Conservation (phyloP, 2,329 filamentous ascomycete genomes). For the Fusarium setosum region DNA sequence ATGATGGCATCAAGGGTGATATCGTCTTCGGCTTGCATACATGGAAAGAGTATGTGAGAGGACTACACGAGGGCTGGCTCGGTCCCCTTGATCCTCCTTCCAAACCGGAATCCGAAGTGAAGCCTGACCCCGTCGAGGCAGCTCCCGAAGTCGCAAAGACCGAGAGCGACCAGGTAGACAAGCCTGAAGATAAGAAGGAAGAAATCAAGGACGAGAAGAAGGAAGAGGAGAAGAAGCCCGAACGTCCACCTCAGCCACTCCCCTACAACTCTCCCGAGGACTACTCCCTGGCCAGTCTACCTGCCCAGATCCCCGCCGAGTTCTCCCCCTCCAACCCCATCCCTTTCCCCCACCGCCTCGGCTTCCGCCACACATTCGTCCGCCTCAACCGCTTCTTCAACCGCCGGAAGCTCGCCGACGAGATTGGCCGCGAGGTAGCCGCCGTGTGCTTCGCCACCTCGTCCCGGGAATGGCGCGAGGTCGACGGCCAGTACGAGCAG, state of each 20-base stretch:
- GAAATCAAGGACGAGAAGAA: conserved; percentile 49
- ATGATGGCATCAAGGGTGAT: conserved; percentile 81
- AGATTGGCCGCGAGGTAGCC: conserved; percentile 87
- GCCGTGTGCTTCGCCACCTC: conserved; percentile 79
- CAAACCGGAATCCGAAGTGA: conserved; percentile 41
- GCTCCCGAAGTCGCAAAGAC: conserved; percentile 37
- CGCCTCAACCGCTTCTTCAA: conserved; percentile 91
- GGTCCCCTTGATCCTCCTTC: conserved; percentile 79
- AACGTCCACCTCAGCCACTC: conserved; percentile 70
- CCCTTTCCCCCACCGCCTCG: conserved; percentile 88
- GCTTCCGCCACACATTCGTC: conserved; percentile 89
- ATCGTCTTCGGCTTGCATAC: conserved; percentile 90
- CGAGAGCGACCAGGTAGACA: conserved; percentile 43
- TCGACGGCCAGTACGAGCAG: conserved; percentile 53
- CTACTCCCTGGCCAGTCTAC: conserved; percentile 75
- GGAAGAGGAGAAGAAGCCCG: conserved; percentile 65
- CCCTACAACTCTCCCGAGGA: conserved; percentile 80
- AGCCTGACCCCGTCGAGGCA: conserved; percentile 40
- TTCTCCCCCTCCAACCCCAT: conserved; percentile 81
- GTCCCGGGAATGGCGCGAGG: conserved; percentile 61
- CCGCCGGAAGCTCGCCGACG: conserved; percentile 85
- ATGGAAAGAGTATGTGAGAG: conserved; percentile 97
- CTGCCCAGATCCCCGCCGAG: conserved; percentile 73
- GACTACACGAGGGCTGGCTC: conserved; percentile 95
- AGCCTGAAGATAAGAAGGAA: conserved; percentile 50